Evolutionary conservation across 192 early-diverging fungal genomes (phyloP).

Genomic region (Gaertneriomyces semiglobifer): DNA sequence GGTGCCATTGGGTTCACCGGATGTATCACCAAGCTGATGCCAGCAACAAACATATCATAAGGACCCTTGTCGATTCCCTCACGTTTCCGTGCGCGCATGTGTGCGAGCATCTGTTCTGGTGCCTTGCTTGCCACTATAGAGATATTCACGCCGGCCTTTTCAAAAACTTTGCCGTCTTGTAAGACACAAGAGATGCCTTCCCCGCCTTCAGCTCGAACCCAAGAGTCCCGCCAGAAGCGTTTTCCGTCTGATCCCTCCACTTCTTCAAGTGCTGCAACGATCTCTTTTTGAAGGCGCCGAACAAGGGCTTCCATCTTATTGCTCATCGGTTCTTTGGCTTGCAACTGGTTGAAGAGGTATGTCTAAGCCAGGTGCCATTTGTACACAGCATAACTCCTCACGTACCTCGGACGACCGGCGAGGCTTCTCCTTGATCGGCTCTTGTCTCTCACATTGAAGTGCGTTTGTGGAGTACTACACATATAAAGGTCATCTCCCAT

Average conservation of each 20-base stretch:
- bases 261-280: constrained; percentile 65
- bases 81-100: constrained; percentile 83
- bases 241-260: constrained; percentile 43
- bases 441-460: too few relatives aligned
- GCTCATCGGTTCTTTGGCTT: constrained; percentile 51
- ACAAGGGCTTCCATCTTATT: constrained; percentile 79
- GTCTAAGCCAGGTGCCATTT: too few relatives aligned
- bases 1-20: constrained; percentile 95
- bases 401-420: too few relatives aligned
- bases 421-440: too few relatives aligned
- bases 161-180: constrained; percentile 87
- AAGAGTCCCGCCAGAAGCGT: constrained; percentile 71
- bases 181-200: constrained; percentile 89
- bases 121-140: constrained; percentile 65
- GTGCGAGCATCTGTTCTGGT: constrained; percentile 75
- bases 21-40: constrained; percentile 89
- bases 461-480: too few relatives aligned
- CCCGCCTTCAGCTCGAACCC: constrained; percentile 89
- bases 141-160: constrained; percentile 96
- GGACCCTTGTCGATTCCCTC: constrained; percentile 51
- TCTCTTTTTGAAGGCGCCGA: constrained; percentile 70
- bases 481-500: too few relatives aligned
- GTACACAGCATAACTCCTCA: too few relatives aligned
- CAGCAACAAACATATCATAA: constrained; percentile 73
- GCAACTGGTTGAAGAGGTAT: too few relatives aligned